These are phyloP conservation scores for Speleostelium caveatum DNA, from an alignment of 78 protist genomes.

Conservation along the genomic window DNA sequence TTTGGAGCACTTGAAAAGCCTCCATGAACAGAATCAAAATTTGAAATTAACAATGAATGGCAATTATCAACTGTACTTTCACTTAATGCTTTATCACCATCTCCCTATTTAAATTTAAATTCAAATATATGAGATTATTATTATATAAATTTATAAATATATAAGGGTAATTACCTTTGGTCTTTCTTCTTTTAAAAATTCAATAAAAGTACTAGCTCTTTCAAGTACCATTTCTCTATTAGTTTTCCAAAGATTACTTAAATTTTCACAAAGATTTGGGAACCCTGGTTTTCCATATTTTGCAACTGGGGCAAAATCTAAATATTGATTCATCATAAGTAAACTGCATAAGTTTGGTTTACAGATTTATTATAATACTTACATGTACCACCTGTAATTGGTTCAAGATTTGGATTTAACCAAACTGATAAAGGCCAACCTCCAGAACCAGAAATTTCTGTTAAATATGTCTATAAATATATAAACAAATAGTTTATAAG, in stretches of 20 bases:
- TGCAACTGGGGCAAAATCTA: conserved; percentile 76
- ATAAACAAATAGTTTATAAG: too few relatives aligned
- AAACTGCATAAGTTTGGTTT: background rate
- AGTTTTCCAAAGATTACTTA: conserved; percentile 58
- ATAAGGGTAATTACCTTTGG: too few relatives aligned
- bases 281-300: conserved; percentile 77
- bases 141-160: too few relatives aligned
- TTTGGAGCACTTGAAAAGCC: conserved; percentile 90
- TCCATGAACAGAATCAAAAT: conserved; percentile 78
- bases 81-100: conserved; percentile 18
- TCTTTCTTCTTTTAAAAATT: conserved; percentile 28
- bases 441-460: conserved; percentile 84
- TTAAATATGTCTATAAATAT: conserved; percentile 50
- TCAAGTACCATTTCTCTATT: conserved; percentile 37
- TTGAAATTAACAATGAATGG: background rate
- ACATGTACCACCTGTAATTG: conserved; percentile 90
- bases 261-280: conserved; percentile 13
- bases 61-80: background rate
- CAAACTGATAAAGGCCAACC: conserved; percentile 94
- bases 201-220: conserved; percentile 43
- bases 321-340: background rate
- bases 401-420: conserved; percentile 86
- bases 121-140: too few relatives aligned
- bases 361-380: background rate
- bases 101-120: too few relatives aligned